phyloP scores from a whole-genome alignment of 129 eudicot species.

The Heracleum sosnowskyi region DNA sequence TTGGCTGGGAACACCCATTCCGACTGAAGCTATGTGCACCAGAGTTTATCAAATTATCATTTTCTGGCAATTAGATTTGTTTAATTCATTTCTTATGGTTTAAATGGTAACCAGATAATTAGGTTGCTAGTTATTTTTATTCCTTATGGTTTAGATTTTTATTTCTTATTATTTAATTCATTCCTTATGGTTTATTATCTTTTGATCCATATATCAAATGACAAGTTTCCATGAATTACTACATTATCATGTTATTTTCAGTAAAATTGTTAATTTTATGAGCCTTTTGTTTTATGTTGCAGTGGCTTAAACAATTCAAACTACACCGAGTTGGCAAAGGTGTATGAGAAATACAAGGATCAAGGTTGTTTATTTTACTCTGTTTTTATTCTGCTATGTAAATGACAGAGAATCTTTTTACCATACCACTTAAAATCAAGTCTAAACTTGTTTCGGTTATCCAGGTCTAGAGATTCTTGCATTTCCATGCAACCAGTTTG shows the following conservation, averaged over 20 bases:
- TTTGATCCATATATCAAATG: not conserved
- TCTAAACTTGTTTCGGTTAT: slow-evolving; percentile 6
- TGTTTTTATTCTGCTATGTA: not conserved
- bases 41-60: no score
- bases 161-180: no score
- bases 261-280: not conserved
- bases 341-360: slow-evolving; percentile 74
- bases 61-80: no score
- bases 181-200: no score
- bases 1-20: no score
- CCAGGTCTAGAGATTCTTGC: slow-evolving; percentile 91
- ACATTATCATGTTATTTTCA: not conserved
- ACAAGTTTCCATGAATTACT: not conserved
- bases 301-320: slow-evolving; percentile 88
- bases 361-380: slow-evolving; percentile 44
- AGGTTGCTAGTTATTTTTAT: no score
- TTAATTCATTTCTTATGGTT: no score
- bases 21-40: no score
- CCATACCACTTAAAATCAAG: not conserved
- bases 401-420: not conserved
- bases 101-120: no score
- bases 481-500: slow-evolving; percentile 93
- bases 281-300: slow-evolving; percentile 11
- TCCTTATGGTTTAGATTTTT: no score
- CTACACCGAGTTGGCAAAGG: slow-evolving; percentile 68